Percentiles rank a stretch among this genome's conserved stretches.
phyloP scores from a whole-genome alignment of 2,329 filamentous ascomycete genomes.

The Rosellinia necatrix region DNA sequence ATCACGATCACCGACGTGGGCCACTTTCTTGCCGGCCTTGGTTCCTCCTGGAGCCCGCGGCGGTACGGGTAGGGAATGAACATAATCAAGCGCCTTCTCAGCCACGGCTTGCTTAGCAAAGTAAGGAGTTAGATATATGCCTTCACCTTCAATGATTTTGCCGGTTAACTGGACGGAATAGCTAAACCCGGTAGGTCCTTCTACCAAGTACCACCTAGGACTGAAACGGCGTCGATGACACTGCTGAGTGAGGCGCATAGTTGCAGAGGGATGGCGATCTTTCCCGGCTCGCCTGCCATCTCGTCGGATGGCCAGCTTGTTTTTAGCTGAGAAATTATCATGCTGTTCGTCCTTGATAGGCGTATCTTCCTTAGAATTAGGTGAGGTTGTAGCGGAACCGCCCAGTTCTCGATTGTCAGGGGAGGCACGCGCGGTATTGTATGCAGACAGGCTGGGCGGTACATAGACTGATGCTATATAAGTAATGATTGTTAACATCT shows the following conservation, averaged over 20 bases:
- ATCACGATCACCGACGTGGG: conserved; percentile 1
- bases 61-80: conserved; percentile 24
- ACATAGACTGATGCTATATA: conserved; percentile 16
- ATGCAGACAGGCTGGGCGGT: too few relatives aligned
- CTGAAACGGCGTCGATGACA: conserved; percentile 40
- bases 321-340: too few relatives aligned
- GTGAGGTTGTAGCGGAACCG: neutral
- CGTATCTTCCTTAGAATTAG: neutral
- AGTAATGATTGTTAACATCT: conserved; percentile 3
- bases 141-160: conserved; percentile 21
- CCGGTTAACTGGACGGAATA: conserved; percentile 32
- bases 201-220: conserved; percentile 32
- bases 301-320: too few relatives aligned
- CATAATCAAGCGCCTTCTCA: conserved; percentile 24
- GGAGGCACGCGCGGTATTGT: neutral
- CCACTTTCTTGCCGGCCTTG: conserved; percentile 6
- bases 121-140: conserved; percentile 14
- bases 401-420: neutral
- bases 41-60: neutral
- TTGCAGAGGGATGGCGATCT: conserved; percentile 6
- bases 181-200: conserved; percentile 14
- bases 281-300: conserved; percentile 4
- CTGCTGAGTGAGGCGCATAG: conserved; percentile 27
- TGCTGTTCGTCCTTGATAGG: too few relatives aligned
- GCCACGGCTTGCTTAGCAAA: conserved; percentile 35